Evolutionary conservation across 305 asterid genomes (phyloP).

Genomic region (Nicotiana rustica): DNA sequence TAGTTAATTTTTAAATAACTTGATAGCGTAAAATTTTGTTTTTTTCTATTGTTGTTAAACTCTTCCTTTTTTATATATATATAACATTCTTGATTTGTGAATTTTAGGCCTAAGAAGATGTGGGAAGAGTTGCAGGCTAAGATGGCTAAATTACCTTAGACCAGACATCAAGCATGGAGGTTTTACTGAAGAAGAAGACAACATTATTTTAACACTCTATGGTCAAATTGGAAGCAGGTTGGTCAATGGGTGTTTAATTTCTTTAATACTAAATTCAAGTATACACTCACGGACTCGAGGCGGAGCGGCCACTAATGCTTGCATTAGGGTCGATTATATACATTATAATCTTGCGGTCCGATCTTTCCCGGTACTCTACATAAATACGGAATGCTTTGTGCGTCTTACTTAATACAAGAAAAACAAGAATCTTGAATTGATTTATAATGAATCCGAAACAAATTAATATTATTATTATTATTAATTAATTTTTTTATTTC

Average conservation of each 20-base stretch:
- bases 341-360: too few relatives aligned
- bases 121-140: slow-evolving; percentile 76
- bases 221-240: slow-evolving; percentile 72
- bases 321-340: too few relatives aligned
- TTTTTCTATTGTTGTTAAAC: background rate
- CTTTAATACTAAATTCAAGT: background rate
- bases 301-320: too few relatives aligned
- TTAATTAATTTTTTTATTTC: too few relatives aligned
- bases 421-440: background rate
- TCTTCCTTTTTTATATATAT: background rate
- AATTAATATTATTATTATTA: too few relatives aligned
- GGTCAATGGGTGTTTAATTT: background rate
- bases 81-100: background rate
- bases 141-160: slow-evolving; percentile 85
- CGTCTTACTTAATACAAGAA: too few relatives aligned
- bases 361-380: too few relatives aligned
- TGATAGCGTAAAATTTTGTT: background rate
- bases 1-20: background rate
- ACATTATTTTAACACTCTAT: slow-evolving; percentile 57
- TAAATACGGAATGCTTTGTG: too few relatives aligned
- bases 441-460: background rate
- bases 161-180: slow-evolving; percentile 80
- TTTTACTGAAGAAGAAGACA: slow-evolving; percentile 73
- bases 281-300: background rate
- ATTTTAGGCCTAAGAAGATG: slow-evolving; percentile 65